Conservation (phyloP, 768 basidiomycete genomes). For the Calocera cornea region DNA sequence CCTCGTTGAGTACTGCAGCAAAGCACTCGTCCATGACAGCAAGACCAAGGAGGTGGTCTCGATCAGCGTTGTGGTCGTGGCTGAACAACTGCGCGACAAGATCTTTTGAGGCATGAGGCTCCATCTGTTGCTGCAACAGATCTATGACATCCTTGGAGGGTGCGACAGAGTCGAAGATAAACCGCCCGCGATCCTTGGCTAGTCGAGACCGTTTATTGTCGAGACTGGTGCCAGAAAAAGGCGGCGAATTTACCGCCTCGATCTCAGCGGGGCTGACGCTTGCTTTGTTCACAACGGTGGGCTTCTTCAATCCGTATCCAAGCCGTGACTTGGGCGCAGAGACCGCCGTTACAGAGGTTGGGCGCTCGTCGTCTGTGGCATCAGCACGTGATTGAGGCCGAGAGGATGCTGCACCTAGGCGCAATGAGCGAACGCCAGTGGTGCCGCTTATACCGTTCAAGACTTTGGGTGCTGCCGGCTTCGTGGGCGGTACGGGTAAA, state of each 20-base stretch:
- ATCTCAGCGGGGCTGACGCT: not conserved
- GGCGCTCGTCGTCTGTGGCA: not conserved
- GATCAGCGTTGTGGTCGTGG: constrained; percentile 88
- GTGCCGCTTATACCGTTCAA: not conserved
- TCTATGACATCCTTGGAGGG: constrained; percentile 81
- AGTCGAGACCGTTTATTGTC: constrained; percentile 55
- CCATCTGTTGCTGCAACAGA: constrained; percentile 81
- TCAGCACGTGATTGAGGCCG: not conserved
- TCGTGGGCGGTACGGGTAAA: constrained; percentile 11
- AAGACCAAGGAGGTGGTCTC: constrained; percentile 76
- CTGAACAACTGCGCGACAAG: constrained; percentile 73
- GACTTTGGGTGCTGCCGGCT: not conserved
- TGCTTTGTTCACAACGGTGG: not conserved
- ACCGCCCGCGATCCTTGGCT: constrained; percentile 61
- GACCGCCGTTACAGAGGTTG: not conserved
- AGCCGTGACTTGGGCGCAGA: not conserved
- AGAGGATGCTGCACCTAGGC: not conserved
- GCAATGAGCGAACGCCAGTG: not conserved
- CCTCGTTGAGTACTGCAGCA: constrained; percentile 39
- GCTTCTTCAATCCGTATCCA: not conserved
- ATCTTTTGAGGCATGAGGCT: constrained; percentile 62
- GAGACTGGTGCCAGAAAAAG: constrained; percentile 39
- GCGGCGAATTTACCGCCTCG: constrained; percentile 13
- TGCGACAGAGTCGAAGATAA: constrained; percentile 76
- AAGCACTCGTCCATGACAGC: constrained; percentile 64